These are phyloP conservation scores for Trichoderma koningiopsis DNA, from an alignment of 2,329 filamentous ascomycete species.

Conservation along the genomic window DNA sequence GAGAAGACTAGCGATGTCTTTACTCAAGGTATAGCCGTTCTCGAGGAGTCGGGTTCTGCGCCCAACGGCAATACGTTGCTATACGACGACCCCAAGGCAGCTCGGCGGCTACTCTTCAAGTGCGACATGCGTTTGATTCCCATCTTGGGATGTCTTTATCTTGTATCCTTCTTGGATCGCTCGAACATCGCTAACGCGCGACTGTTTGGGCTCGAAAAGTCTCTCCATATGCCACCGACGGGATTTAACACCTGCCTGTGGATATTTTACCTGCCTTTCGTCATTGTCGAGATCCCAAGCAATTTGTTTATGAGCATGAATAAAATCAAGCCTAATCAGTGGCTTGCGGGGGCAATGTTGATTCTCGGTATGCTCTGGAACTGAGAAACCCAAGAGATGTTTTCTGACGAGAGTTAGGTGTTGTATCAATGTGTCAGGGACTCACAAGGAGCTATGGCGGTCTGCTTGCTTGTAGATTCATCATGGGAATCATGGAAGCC, in stretches of 20 bases:
- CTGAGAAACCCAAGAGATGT: background rate
- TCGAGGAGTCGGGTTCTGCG: background rate
- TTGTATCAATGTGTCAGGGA: constrained; percentile 4
- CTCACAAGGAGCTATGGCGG: constrained; percentile 6
- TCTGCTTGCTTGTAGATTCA: constrained; percentile 2
- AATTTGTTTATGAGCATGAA: constrained; percentile 9
- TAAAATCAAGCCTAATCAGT: constrained; percentile 7
- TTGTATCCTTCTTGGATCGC: constrained; percentile 59
- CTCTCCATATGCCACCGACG: background rate
- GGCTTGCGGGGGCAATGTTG: constrained; percentile 3
- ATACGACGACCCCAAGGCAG: background rate
- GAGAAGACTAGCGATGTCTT: background rate
- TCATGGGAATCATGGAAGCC: constrained; percentile 6
- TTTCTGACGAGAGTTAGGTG: background rate
- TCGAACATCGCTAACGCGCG: constrained; percentile 46
- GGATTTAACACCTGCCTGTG: constrained; percentile 15
- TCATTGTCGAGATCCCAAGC: constrained; percentile 8
- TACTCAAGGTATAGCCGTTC: background rate
- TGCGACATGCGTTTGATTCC: constrained; percentile 38
- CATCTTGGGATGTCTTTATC: constrained; percentile 59
- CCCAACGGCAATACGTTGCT: background rate
- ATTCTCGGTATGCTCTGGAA: background rate
- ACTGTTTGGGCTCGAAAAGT: background rate
- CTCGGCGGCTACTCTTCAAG: constrained; percentile 18
- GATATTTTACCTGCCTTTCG: constrained; percentile 11